Percentiles rank a stretch among this genome's conserved stretches.
Evolutionary conservation across 768 basidiomycete genomes (phyloP).

Genomic region (Suillus americanus): DNA sequence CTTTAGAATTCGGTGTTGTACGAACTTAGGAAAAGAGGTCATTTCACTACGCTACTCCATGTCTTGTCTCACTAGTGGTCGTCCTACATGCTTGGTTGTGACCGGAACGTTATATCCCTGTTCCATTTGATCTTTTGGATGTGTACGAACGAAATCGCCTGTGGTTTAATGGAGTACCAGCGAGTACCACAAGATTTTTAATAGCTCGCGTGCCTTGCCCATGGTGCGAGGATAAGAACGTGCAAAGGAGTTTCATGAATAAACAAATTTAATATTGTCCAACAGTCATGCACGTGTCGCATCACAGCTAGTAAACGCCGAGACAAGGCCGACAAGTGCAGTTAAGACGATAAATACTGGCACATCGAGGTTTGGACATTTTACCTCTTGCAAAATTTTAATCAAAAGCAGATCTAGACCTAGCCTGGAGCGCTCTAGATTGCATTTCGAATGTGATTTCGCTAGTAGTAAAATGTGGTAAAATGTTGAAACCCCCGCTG

Average conservation of each 20-base stretch:
- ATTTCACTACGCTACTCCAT: background rate
- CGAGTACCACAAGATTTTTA: background rate
- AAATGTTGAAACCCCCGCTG: too few species aligned
- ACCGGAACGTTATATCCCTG: background rate
- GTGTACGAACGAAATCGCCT: background rate
- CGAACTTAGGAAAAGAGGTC: background rate
- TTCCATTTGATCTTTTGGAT: background rate
- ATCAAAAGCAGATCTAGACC: too few species aligned
- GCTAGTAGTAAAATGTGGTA: too few species aligned
- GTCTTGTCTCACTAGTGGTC: background rate
- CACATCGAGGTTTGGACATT: too few species aligned
- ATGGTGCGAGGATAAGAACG: background rate
- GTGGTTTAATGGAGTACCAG: background rate
- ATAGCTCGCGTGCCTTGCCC: background rate
- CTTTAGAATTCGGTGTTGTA: background rate
- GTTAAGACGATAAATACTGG: too few species aligned
- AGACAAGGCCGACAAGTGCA: too few species aligned
- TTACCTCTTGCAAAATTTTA: too few species aligned
- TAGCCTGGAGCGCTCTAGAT: too few species aligned
- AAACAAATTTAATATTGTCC: background rate
- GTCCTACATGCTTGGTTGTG: background rate
- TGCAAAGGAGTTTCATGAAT: background rate
- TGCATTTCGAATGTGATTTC: too few species aligned
- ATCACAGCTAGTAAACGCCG: too few species aligned
- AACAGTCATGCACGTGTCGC: too few species aligned